Base-by-base conservation (phyloP, 139 green algal species). In the Micractinium conductrix region DNA sequence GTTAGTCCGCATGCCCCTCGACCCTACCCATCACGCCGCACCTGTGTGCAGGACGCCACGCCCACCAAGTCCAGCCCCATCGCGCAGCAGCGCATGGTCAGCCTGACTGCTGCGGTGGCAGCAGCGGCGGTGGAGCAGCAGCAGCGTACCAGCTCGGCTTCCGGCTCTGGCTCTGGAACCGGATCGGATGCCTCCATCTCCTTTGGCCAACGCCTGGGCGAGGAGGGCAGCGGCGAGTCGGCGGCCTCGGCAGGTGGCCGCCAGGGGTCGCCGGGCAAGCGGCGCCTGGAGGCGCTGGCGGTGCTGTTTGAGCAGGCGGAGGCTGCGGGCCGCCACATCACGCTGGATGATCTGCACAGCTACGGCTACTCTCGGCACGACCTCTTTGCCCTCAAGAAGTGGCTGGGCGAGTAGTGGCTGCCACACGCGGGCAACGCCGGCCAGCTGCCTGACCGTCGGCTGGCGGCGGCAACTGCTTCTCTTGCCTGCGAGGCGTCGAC, bases 31-130 rank as follows among this genome's bases (percentile, higher is more conserved):
- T n/a, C n/a, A n/a, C n/a, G n/a, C n/a, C n/a, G n/a, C n/a, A n/a
- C n/a, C n/a, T n/a, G n/a, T n/a, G n/a, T 53, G 68, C 68, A 74
- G 72, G 76, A 71, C 28, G 28, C 43, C 28, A 82, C 76, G 16
- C 76, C 76, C 58, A 73, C 76, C 55, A 58, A 82, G 38, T 82
- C 76, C 2, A 73, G 58, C 35, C 76, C 76, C 26, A 6, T 82
- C 4, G 76, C 76, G 7, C 55, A 73, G 55, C 76, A 82, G 76
- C 76, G 76, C 76, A 82, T 82, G 76, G 37, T 82, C 10, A 44
- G 35, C 55, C 72, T 82, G 55, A 48, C 45, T 22, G 76, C 62
- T 16, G 75, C 75, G 8, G 76, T 58, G 3, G 37, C n/a, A 0
- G 62, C 38, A 40, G 53, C 55, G 12, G 76, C 24, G 28, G 37